Base-by-base conservation (phyloP, 495 filamentous ascomycete genomes). In the Penicillium mononematosum region DNA sequence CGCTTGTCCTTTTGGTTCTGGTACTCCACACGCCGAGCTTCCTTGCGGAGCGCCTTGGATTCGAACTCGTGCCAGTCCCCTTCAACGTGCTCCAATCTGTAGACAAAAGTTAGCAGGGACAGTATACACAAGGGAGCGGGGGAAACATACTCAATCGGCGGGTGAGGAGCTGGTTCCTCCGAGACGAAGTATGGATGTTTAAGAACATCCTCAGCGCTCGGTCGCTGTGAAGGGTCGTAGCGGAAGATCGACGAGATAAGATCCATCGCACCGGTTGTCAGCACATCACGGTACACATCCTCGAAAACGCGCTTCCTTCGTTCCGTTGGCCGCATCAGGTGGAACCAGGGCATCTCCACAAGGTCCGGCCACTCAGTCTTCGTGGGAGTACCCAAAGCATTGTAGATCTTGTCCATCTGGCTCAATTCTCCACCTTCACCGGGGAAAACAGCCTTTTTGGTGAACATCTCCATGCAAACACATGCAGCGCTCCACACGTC, bases 31-130 rank as follows among this genome's bases (percentile, higher is more conserved):
- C 86, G 84, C 27, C 82, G 79, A 25, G 84, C 86, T 65, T 96
- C 92, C 68, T 92, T 93, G 41, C 95, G 84, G 16, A 95, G 79
- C 19, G 92, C 91, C 77, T 99, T 99, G 22, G 90, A 95, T 77
- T 99, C 95, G 67, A 97, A 96, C 67, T 99, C 95, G 63, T 99
- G 95, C 95, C 95, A 99, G 62, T 99, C 95, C 41, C 95, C 95
- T 66, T 92, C 83, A 22, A 98, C 81, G 59, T 89, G 81, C 58
- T 87, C 83, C 54, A 99, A 80, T 63, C 90, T 95, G 47, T 22
- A 54, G n/a, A 46, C 10, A 53, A 47, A 48, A 9, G 50, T 48
- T 56, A 48, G 66, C 58, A 56, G 64, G 63, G 52, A 22, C 22
- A 29, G 25, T 46, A 16, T 22, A 19, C 12, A 51, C 22, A 39